Conservation (phyloP, 2,329 filamentous ascomycete genomes). For the Phaeosphaeriaceae sp. region DNA sequence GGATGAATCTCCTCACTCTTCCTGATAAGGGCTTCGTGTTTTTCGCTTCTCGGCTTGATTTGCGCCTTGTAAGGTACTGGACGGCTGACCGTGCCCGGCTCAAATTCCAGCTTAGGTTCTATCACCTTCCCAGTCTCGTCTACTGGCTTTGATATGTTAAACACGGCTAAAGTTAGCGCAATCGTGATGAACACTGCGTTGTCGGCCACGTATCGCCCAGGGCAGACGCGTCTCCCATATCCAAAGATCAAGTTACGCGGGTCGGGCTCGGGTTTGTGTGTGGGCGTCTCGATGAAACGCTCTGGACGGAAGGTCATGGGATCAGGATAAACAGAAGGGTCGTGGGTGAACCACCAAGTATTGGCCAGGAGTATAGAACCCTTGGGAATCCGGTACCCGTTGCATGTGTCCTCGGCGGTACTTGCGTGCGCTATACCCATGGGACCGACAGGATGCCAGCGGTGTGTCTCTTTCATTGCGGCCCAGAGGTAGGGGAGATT, state of each 20-base stretch:
- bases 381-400: constrained; percentile 52
- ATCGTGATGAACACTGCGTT: constrained; percentile 51
- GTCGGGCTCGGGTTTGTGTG: constrained; percentile 46
- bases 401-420: constrained; percentile 46
- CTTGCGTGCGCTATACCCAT: constrained; percentile 42
- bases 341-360: constrained; percentile 53
- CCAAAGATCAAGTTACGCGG: constrained; percentile 48
- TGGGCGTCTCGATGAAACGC: constrained; percentile 47
- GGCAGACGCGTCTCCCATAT: constrained; percentile 54
- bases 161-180: constrained; percentile 56
- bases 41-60: constrained; percentile 45
- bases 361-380: constrained; percentile 47
- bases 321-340: constrained; percentile 47
- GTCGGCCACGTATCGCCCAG: constrained; percentile 52
- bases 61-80: constrained; percentile 44
- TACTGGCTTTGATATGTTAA: constrained; percentile 51
- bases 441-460: constrained; percentile 43
- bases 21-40: constrained; percentile 43
- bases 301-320: constrained; percentile 54
- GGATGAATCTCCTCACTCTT: constrained; percentile 45
- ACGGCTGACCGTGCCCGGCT: constrained; percentile 48
- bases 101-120: constrained; percentile 45
- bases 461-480: constrained; percentile 54
- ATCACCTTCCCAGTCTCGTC: constrained; percentile 48
- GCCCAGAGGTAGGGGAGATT: constrained; percentile 48